Percentiles rank a stretch among this genome's conserved stretches.
Evolutionary conservation across 257 asterid species (phyloP).

Genomic region (Petunia secreta): DNA sequence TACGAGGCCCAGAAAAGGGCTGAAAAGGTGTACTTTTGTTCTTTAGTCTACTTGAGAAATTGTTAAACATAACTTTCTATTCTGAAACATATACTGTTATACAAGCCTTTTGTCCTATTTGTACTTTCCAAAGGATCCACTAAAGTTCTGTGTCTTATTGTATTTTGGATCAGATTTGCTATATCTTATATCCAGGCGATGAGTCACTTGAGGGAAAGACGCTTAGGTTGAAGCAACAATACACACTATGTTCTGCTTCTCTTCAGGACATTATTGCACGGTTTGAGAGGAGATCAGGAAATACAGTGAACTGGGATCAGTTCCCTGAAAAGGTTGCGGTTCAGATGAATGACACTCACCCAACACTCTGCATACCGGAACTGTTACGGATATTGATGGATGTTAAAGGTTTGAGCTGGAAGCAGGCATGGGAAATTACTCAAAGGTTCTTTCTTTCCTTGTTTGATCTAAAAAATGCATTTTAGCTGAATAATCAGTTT

Average conservation of each 20-base stretch:
- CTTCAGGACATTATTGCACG: slow-evolving; percentile 81
- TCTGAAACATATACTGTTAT: background rate
- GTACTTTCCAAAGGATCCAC: background rate
- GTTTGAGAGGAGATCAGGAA: slow-evolving; percentile 73
- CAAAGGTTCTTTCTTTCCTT: slow-evolving; percentile 50
- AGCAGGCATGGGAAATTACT: slow-evolving; percentile 78
- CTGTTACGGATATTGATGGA: slow-evolving; percentile 80
- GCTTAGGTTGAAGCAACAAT: slow-evolving; percentile 80
- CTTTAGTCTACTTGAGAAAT: background rate
- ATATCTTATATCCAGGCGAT: slow-evolving; percentile 81
- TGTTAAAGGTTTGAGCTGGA: slow-evolving; percentile 78
- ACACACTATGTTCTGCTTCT: slow-evolving; percentile 91
- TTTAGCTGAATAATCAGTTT: background rate
- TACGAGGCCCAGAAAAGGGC: slow-evolving; percentile 74
- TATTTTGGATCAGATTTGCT: slow-evolving; percentile 60
- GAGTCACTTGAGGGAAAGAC: slow-evolving; percentile 76
- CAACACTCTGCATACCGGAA: slow-evolving; percentile 88
- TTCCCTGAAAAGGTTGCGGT: slow-evolving; percentile 91
- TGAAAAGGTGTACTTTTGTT: slow-evolving; percentile 56
- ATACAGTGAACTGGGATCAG: slow-evolving; percentile 63
- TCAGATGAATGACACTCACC: slow-evolving; percentile 94
- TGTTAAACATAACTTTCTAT: background rate
- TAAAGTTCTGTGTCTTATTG: background rate
- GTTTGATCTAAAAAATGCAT: background rate
- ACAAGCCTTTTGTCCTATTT: background rate